Evolutionary conservation across 371 early-diverging fungal genomes (phyloP).

Genomic region (Entomophthora muscae): DNA sequence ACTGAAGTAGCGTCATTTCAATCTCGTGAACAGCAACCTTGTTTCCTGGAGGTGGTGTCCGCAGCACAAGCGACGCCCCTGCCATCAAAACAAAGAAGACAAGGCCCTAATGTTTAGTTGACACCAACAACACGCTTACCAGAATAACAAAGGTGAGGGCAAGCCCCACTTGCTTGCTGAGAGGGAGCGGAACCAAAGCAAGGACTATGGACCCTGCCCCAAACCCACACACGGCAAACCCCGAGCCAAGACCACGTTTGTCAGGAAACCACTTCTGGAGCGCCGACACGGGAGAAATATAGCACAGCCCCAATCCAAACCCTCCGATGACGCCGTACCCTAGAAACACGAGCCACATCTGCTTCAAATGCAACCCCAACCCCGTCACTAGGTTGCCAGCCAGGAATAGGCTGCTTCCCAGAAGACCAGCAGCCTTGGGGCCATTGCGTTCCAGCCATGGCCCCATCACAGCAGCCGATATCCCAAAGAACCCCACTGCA

Average conservation of each 20-base stretch:
- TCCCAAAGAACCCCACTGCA: conserved; percentile 41
- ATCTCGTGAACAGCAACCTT: conserved; percentile 17
- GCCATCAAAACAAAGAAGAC: conserved; percentile 25
- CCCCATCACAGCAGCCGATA: conserved; percentile 37
- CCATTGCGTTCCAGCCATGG: conserved; percentile 47
- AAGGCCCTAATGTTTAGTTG: no score
- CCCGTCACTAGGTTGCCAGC: conserved; percentile 36
- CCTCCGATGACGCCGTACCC: conserved; percentile 44
- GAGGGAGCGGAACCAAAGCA: conserved; percentile 29
- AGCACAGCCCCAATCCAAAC: conserved; percentile 37
- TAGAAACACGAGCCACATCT: conserved; percentile 32
- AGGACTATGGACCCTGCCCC: conserved; percentile 45
- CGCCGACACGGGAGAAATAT: conserved; percentile 36
- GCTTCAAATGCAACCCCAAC: conserved; percentile 27
- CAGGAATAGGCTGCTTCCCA: conserved; percentile 31
- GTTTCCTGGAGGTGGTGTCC: conserved; percentile 45
- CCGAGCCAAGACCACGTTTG: conserved; percentile 30
- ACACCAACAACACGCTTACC: no score
- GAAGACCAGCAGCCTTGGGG: conserved; percentile 28
- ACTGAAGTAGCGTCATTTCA: conserved; percentile 22
- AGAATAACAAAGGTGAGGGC: conserved; percentile 33
- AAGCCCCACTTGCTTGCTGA: conserved; percentile 25
- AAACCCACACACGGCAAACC: conserved; percentile 43
- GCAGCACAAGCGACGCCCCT: conserved; percentile 22
- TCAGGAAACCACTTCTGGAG: conserved; percentile 39